phyloP scores from a whole-genome alignment of 2,329 filamentous ascomycete genomes.

The Fusarium xylarioides region DNA sequence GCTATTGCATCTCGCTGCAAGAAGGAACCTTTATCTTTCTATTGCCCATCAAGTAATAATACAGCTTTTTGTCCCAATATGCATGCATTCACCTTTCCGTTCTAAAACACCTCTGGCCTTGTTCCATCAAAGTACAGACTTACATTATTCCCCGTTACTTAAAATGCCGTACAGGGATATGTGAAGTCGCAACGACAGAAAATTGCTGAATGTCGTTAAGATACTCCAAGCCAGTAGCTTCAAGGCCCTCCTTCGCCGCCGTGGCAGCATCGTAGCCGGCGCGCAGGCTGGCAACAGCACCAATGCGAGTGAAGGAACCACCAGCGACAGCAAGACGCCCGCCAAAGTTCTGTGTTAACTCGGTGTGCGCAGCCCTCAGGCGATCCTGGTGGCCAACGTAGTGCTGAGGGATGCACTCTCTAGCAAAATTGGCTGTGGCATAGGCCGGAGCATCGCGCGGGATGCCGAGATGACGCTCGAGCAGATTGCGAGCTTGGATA shows the following conservation, averaged over 20 bases:
- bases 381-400: conserved; percentile 76
- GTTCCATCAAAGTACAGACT: neutral
- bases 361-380: conserved; percentile 65
- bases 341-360: conserved; percentile 65
- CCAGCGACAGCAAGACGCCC: conserved; percentile 72
- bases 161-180: conserved; percentile 43
- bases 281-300: conserved; percentile 61
- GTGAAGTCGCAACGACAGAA: conserved; percentile 34
- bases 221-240: conserved; percentile 45
- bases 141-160: neutral
- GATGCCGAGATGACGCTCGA: conserved; percentile 80
- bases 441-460: conserved; percentile 64
- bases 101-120: neutral
- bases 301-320: conserved; percentile 62
- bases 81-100: neutral
- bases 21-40: neutral
- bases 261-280: conserved; percentile 49
- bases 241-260: conserved; percentile 33
- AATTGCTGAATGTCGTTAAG: conserved; percentile 37
- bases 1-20: neutral
- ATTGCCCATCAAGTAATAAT: conserved; percentile 9
- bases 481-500: conserved; percentile 72
- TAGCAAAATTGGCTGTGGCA: conserved; percentile 65
- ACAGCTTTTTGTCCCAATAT: conserved; percentile 13
- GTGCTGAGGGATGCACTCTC: conserved; percentile 91